Conservation (phyloP, 495 filamentous ascomycete species). For the Podospora australis region DNA sequence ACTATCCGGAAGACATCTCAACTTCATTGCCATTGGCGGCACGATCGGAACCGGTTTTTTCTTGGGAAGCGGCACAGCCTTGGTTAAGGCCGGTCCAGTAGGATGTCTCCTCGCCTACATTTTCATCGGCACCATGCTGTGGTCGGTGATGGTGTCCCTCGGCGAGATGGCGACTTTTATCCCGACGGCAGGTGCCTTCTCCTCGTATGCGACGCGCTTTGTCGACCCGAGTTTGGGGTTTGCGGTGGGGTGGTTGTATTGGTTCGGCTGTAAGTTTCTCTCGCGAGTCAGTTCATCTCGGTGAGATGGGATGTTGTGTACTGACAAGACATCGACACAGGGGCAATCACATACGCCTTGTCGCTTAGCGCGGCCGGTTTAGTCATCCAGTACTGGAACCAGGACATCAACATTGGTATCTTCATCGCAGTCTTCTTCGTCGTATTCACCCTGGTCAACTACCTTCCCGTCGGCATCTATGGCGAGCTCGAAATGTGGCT, state of each 20-base stretch:
- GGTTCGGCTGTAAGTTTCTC: constrained; percentile 35
- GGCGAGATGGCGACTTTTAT: constrained; percentile 73
- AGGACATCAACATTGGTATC: constrained; percentile 48
- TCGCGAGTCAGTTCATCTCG: background rate
- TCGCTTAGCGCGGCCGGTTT: constrained; percentile 68
- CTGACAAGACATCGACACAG: constrained; percentile 11
- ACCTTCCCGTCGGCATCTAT: constrained; percentile 60
- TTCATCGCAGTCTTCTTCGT: constrained; percentile 75
- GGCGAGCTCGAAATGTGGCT: constrained; percentile 73
- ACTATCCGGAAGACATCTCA: constrained; percentile 44
- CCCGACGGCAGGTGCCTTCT: constrained; percentile 69
- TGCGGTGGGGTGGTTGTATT: constrained; percentile 65
- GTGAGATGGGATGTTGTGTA: background rate
- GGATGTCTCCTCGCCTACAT: constrained; percentile 63
- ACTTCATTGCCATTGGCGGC: constrained; percentile 63
- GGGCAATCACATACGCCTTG: constrained; percentile 61
- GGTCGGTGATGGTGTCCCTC: constrained; percentile 50
- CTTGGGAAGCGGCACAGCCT: constrained; percentile 59
- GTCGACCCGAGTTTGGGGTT: constrained; percentile 71
- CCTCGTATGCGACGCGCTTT: constrained; percentile 65
- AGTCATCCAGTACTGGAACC: constrained; percentile 71
- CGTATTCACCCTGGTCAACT: constrained; percentile 58
- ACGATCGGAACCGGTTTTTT: constrained; percentile 74
- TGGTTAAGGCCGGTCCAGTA: constrained; percentile 57
- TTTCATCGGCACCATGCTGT: constrained; percentile 61